phyloP scores from a whole-genome alignment of 1,284 basidiomycete species.

The Melampsora occidentalis region DNA sequence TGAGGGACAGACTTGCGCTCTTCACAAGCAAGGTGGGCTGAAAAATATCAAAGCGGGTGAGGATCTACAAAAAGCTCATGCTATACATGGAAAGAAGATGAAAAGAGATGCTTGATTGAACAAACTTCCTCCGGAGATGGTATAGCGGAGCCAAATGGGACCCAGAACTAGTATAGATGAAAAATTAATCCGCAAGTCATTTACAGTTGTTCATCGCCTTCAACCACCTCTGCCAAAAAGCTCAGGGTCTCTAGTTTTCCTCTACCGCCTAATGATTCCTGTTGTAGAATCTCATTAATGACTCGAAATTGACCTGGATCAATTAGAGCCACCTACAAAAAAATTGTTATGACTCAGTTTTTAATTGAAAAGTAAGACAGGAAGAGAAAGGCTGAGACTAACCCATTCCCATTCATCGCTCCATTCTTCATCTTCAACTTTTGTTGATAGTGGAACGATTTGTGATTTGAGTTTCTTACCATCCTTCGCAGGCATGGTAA shows the following conservation, averaged over 20 bases:
- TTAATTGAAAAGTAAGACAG: conserved; percentile 26
- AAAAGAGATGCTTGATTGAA: too few species aligned
- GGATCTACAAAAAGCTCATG: too few species aligned
- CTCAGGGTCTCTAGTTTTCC: conserved; percentile 55
- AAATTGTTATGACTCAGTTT: background rate
- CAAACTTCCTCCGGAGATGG: too few species aligned
- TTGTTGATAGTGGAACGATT: conserved; percentile 71
- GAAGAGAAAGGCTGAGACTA: conserved; percentile 53
- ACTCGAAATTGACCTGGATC: conserved; percentile 86
- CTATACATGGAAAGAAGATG: too few species aligned
- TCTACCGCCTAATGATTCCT: conserved; percentile 70
- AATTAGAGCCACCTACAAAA: conserved; percentile 75
- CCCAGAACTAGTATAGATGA: too few species aligned
- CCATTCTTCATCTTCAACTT: conserved; percentile 75
- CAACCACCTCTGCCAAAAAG: conserved; percentile 34
- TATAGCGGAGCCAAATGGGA: too few species aligned
- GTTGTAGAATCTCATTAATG: conserved; percentile 83
- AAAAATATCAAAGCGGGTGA: too few species aligned
- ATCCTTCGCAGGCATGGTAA: conserved; percentile 73
- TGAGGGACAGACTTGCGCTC: too few species aligned
- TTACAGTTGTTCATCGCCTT: conserved; percentile 38
- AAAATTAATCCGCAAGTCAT: too few species aligned
- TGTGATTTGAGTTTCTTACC: conserved; percentile 70
- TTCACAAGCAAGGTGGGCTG: too few species aligned
- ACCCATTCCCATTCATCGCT: conserved; percentile 83